Evolutionary conservation across 768 basidiomycete species (phyloP).

Genomic region (Calvatia gigantea): DNA sequence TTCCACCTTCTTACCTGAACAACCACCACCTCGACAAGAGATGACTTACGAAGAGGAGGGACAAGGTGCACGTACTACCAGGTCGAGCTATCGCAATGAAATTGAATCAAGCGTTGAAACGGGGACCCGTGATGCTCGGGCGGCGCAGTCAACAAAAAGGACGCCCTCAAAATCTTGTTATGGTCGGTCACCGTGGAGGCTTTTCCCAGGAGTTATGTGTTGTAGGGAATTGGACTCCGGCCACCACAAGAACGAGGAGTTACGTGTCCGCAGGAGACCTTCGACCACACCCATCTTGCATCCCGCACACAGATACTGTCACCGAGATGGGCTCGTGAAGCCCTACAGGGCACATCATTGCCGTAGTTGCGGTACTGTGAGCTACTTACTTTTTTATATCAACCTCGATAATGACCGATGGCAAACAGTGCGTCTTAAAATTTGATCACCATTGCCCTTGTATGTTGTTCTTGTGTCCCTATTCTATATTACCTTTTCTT

Average conservation of each 20-base stretch:
- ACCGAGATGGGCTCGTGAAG: conserved; percentile 60
- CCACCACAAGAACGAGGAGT: conserved; percentile 9
- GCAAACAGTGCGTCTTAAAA: conserved; percentile 66
- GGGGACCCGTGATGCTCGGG: too few species aligned
- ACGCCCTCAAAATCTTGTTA: neutral
- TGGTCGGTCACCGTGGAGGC: neutral
- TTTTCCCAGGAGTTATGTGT: conserved; percentile 9
- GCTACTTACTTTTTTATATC: conserved; percentile 21
- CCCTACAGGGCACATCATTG: conserved; percentile 81
- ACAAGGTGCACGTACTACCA: neutral
- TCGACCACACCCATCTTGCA: conserved; percentile 41
- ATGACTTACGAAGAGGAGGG: neutral
- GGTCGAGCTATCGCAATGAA: too few species aligned
- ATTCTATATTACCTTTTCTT: neutral
- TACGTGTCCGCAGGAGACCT: conserved; percentile 31
- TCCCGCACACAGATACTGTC: conserved; percentile 68
- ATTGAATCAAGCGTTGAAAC: too few species aligned
- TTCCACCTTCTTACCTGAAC: neutral
- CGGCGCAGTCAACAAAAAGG: too few species aligned
- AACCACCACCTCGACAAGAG: neutral
- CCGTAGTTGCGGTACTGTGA: conserved; percentile 74
- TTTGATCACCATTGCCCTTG: conserved; percentile 93
- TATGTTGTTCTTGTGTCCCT: conserved; percentile 30
- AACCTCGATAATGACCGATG: neutral
- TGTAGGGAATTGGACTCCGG: neutral